These are phyloP conservation scores for Euphorbia schlechtendalii DNA, from an alignment of 441 rosid species.

Conservation along the genomic window DNA sequence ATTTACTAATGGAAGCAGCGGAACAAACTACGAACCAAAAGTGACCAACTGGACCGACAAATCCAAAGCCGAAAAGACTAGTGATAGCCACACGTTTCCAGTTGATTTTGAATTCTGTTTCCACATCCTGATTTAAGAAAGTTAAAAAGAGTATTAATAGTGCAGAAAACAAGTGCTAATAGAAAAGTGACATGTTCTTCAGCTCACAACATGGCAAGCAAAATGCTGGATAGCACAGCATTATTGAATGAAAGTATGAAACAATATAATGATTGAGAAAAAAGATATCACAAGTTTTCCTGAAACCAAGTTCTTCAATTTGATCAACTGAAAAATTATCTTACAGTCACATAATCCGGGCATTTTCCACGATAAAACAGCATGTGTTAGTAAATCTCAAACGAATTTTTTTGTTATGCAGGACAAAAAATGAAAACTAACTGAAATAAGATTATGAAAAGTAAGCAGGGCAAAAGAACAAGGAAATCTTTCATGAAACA, in stretches of 20 bases:
- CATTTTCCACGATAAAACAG: background rate
- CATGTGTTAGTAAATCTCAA: background rate
- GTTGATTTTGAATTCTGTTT: conserved; percentile 50
- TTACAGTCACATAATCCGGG: background rate
- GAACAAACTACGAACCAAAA: conserved; percentile 56
- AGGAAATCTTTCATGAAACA: conserved; percentile 6
- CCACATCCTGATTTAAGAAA: conserved; percentile 42
- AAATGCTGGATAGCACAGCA: conserved; percentile 7
- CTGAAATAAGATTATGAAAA: background rate
- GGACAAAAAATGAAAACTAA: background rate
- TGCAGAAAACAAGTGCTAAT: conserved; percentile 14
- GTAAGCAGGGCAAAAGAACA: background rate
- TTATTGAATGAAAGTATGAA: conserved; percentile 1
- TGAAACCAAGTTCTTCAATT: background rate
- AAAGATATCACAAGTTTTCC: background rate
- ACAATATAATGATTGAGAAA: background rate
- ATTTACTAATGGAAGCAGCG: background rate
- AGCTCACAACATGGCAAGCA: conserved; percentile 4
- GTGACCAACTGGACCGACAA: conserved; percentile 96
- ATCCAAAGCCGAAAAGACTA: conserved; percentile 82
- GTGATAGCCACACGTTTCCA: conserved; percentile 87
- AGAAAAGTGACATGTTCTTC: conserved; percentile 4
- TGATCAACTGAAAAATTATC: background rate
- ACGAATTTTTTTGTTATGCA: background rate
- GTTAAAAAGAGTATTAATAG: conserved; percentile 5